Conservation (phyloP, 208 protist species). For the Acanthamoeba sp. region DNA sequence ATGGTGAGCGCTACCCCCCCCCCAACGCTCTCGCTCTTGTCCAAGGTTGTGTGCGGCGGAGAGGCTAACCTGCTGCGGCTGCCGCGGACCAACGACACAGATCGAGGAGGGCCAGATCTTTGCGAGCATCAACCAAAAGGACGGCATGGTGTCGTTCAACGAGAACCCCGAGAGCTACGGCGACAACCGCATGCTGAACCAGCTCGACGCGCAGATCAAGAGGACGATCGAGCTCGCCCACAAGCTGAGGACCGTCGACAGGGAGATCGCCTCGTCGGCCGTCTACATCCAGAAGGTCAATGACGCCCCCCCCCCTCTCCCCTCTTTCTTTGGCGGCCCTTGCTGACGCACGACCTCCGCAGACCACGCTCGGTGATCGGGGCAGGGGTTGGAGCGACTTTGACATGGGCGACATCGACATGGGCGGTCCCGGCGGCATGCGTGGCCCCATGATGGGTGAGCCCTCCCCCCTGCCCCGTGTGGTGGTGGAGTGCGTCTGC, state of each 20-base stretch:
- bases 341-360: background rate
- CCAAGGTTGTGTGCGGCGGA: too few species aligned
- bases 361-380: slow-evolving; percentile 26
- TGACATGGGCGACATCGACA: slow-evolving; percentile 59
- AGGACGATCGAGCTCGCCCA: slow-evolving; percentile 60
- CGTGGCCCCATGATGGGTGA: background rate
- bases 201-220: slow-evolving; percentile 73
- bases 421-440: slow-evolving; percentile 53
- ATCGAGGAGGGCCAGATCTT: slow-evolving; percentile 88
- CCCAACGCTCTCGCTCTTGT: background rate
- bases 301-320: background rate
- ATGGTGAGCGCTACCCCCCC: slow-evolving; percentile 77
- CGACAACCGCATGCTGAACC: slow-evolving; percentile 36
- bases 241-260: slow-evolving; percentile 59
- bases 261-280: background rate
- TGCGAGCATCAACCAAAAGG: slow-evolving; percentile 85
- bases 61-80: too few species aligned
- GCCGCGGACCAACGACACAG: background rate
- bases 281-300: slow-evolving; percentile 59
- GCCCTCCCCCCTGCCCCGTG: background rate
- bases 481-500: background rate
- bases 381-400: slow-evolving; percentile 51
- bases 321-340: background rate
- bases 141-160: slow-evolving; percentile 89
- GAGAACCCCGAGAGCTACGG: slow-evolving; percentile 80